These are phyloP conservation scores for Aspergillus sp. DNA, from an alignment of 2,329 filamentous ascomycete species.

Conservation along the genomic window DNA sequence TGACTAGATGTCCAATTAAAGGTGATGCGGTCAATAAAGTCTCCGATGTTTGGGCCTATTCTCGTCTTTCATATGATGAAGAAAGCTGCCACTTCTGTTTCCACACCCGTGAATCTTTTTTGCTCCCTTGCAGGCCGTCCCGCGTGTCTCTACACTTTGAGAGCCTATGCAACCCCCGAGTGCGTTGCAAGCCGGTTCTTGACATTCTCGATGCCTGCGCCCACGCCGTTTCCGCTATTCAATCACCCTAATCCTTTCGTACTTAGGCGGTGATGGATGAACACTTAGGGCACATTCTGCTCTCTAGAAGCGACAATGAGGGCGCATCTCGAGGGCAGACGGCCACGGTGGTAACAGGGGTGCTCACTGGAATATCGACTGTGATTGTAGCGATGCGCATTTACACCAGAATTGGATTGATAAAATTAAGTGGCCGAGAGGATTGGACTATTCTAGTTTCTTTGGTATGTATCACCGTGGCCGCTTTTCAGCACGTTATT, in stretches of 20 bases:
- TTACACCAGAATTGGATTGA: slow-evolving; percentile 27
- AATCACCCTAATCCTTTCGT: not conserved
- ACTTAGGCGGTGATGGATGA: slow-evolving; percentile 16
- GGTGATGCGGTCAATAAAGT: not conserved
- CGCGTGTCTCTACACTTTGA: not conserved
- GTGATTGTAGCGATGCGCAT: slow-evolving; percentile 30
- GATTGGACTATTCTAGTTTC: slow-evolving; percentile 32
- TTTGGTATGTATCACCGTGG: slow-evolving; percentile 17
- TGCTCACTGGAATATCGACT: slow-evolving; percentile 26
- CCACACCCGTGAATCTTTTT: not conserved
- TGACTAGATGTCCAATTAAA: not conserved
- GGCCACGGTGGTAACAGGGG: slow-evolving; percentile 32
- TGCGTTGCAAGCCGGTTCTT: too few species aligned
- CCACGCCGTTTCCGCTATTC: too few species aligned
- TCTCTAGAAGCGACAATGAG: slow-evolving; percentile 20
- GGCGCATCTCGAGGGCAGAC: slow-evolving; percentile 23
- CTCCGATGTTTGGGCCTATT: not conserved
- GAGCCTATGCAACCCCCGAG: not conserved
- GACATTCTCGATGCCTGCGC: too few species aligned
- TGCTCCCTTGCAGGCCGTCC: not conserved
- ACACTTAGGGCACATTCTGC: slow-evolving; percentile 12
- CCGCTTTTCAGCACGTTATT: not conserved
- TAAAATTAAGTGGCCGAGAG: slow-evolving; percentile 35
- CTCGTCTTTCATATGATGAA: not conserved
- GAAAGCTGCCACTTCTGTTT: not conserved